Evolutionary conservation across 331 rosid species (phyloP), one percentile per base, ranked within the genome.

Genomic region (Malus hybrid): DNA sequence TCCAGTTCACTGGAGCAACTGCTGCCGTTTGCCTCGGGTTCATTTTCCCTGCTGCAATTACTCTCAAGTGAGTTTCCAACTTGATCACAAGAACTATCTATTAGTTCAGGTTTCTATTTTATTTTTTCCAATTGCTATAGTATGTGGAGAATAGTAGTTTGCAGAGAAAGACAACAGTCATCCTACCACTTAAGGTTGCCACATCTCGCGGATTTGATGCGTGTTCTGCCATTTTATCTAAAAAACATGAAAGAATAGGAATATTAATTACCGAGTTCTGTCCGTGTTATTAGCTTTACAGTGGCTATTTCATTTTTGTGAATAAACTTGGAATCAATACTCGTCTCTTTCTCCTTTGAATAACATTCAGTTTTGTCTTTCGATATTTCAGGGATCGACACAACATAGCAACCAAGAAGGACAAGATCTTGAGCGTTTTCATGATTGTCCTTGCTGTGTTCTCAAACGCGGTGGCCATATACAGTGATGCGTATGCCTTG

Each of bases 1-100:
- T 93, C 86, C 98, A 93, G 83, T 93, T 93, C 81, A 90, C 97
- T 22, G 98, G 98, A 87, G 97, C 98, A 57, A 93, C 98, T 33
- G 95, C 93, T 75, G 91, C 98, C 11, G 97, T 88, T 62, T 90
- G 90, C 89, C 70, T 93, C 4, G 94, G 95, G 46, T 93, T 91
- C 86, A 91, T 93, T 80, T 93, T 91, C 76, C 98, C 97, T 46
- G 96, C 98, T 78, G 86, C 96, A 34, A 78, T 93, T 77, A 83
- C 93, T 61, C 90, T 93, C 31, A 90, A 87, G 98, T 91, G 60
- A 87, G 90, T 84, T 44, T 70, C 59, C 12, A 32, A 46, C 75
- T 19, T 60, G 65, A 48, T 61, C 6, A 11, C 42, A 18, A 16
- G 14, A 16, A 67, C 39, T 33, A 33, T 71, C 54, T n/a, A 55